Base-by-base conservation (phyloP, 2,329 filamentous ascomycete genomes). In the Colletotrichum tofieldiae region DNA sequence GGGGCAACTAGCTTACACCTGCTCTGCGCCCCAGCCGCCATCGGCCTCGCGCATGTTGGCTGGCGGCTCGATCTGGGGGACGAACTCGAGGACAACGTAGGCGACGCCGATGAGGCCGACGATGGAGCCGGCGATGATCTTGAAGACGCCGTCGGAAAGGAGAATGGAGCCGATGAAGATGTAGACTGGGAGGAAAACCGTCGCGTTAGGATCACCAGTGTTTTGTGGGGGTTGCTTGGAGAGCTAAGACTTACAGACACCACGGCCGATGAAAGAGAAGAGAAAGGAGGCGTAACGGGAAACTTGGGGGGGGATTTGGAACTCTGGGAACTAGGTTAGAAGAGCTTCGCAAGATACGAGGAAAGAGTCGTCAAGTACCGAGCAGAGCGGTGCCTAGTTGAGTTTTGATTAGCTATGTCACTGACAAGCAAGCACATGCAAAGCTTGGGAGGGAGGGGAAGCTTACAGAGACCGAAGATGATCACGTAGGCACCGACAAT, bases 241-340 rank as follows among this genome's bases (percentile, higher is more conserved):
- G 45, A 18, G 23, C 11, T 52, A 8, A 47, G 20, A 91, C 94
- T 85, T 91, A 98, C 95, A 98, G 82, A 94, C 88, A 84, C 96
- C 96, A 81, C 96, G 95, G 74, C 96, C 96, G 77, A 98, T 86
- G 88, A 99, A 98, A 70, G 94, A 97, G 88, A 98, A 98, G 84
- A 98, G 92, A 88, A 99, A 99, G 14, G 94, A 97, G 66, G 95
- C 96, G 86, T 98, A 98, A 85, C 94, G 93, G 71, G 95, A 93
- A 66, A 98, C 89, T 82, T 98, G 95, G 72, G 95, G 94, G 62
- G 96, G 96, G 77, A 98, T 96, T 84, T 98, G 93, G 86, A 98
- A 97, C 84, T 99, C 96, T 88, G 78, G 26, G 11, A 62, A 14
- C 18, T 16, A 14, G 39, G 54, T 65, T 52, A 70, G 61, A 6